Percentiles rank a stretch among this genome's conserved stretches.
These are phyloP conservation scores for Aspergillus novoparasiticus DNA, from an alignment of 2,329 filamentous ascomycete species.

Conservation along the genomic window DNA sequence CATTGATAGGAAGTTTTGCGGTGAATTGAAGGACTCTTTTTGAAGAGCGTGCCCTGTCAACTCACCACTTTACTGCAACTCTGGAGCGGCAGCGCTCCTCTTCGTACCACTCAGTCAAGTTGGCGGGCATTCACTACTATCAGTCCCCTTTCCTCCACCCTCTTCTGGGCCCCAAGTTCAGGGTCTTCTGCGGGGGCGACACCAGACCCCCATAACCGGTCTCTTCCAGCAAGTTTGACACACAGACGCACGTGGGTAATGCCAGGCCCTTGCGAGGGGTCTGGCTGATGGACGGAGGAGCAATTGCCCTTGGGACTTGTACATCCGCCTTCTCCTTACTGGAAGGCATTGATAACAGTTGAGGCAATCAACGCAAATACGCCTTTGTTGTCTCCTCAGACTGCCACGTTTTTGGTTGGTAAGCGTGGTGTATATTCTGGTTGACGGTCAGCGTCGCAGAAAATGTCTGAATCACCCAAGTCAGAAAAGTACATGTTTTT, in stretches of 20 bases:
- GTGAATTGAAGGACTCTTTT: conserved; percentile 18
- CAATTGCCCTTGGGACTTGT: conserved; percentile 32
- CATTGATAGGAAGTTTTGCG: conserved; percentile 16
- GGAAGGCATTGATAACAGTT: conserved; percentile 8
- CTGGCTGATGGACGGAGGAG: conserved; percentile 44
- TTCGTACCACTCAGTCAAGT: conserved; percentile 71
- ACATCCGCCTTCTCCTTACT: conserved; percentile 25
- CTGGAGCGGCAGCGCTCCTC: conserved; percentile 46
- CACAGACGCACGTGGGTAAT: conserved; percentile 39
- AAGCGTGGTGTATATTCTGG: not conserved
- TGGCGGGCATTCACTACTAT: conserved; percentile 79
- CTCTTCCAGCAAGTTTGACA: conserved; percentile 39
- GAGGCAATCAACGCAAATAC: not conserved
- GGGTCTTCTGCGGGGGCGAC: conserved; percentile 96
- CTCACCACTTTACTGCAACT: conserved; percentile 28
- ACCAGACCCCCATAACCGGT: conserved; percentile 95
- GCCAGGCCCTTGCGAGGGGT: conserved; percentile 47
- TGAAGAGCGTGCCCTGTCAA: conserved; percentile 16
- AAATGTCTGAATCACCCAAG: conserved; percentile 58
- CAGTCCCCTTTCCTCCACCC: conserved; percentile 77
- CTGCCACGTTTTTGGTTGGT: conserved; percentile 2
- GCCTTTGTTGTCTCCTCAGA: conserved; percentile 4
- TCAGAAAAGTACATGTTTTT: conserved; percentile 65
- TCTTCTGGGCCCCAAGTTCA: conserved; percentile 87
- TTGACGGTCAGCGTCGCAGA: conserved; percentile 13